phyloP scores from a whole-genome alignment of 345 rosid genomes.

The Ricinus communis region DNA sequence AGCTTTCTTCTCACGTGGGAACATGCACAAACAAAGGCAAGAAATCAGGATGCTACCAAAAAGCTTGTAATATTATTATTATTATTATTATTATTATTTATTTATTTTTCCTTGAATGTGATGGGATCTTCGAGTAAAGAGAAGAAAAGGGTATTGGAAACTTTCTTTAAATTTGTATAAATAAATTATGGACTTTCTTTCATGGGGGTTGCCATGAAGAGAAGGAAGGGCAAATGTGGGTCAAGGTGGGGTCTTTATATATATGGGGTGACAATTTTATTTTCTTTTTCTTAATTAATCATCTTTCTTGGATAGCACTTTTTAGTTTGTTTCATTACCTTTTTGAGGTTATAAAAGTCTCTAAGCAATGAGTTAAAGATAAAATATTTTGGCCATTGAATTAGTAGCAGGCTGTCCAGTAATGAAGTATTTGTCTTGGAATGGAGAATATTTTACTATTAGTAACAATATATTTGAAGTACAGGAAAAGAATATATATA shows the following conservation, averaged over 20 bases:
- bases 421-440: no score
- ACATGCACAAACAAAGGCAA: conserved; percentile 24
- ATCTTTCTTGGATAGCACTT: neutral
- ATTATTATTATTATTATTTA: no score
- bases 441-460: no score
- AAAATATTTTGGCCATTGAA: no score
- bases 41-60: conserved; percentile 31
- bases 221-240: conserved; percentile 43
- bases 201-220: conserved; percentile 53
- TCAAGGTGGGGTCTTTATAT: conserved; percentile 28
- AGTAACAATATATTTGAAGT: no score
- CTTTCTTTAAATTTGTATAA: conserved; percentile 37
- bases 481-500: no score
- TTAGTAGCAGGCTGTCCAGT: no score
- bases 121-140: conserved; percentile 16
- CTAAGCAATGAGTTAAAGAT: no score
- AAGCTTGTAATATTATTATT: neutral
- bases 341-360: neutral
- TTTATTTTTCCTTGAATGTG: conserved; percentile 12
- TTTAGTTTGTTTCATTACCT: conserved; percentile 12
- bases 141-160: neutral
- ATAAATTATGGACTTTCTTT: conserved; percentile 43
- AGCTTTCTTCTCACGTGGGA: conserved; percentile 27
- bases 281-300: conserved; percentile 14
- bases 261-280: neutral